phyloP scores from a whole-genome alignment of 768 basidiomycete genomes.

The Auricularia heimuer region DNA sequence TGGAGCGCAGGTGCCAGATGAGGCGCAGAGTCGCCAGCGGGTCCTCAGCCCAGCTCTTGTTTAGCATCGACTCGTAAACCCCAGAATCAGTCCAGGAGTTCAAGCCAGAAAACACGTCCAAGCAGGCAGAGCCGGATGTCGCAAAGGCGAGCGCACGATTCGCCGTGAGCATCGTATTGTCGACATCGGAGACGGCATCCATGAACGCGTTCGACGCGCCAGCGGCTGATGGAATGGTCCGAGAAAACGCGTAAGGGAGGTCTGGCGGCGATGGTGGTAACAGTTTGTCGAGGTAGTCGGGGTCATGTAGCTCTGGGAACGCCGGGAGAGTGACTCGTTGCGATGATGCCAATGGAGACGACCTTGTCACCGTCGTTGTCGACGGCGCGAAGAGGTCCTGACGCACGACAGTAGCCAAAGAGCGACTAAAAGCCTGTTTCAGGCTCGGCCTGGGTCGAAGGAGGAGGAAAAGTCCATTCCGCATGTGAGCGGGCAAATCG shows the following conservation, averaged over 20 bases:
- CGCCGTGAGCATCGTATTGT: slow-evolving; percentile 37
- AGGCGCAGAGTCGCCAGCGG: slow-evolving; percentile 47
- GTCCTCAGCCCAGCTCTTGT: slow-evolving; percentile 49
- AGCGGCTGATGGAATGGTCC: not conserved
- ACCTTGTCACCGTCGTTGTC: not conserved
- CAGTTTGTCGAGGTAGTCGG: slow-evolving; percentile 47
- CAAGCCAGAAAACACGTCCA: slow-evolving; percentile 50
- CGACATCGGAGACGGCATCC: slow-evolving; percentile 35
- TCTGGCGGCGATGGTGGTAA: slow-evolving; percentile 26
- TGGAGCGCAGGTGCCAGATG: slow-evolving; percentile 60
- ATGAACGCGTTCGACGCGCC: slow-evolving; percentile 39
- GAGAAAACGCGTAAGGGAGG: not conserved
- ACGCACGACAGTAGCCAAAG: no score
- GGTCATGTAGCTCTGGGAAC: slow-evolving; percentile 48
- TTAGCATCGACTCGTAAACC: slow-evolving; percentile 28
- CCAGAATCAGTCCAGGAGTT: slow-evolving; percentile 14
- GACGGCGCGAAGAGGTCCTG: no score
- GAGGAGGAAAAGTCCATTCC: no score
- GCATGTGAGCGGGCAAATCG: no score
- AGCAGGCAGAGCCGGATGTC: slow-evolving; percentile 40
- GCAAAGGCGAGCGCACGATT: slow-evolving; percentile 42
- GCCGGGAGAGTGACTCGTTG: slow-evolving; percentile 37
- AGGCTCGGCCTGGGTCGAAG: no score
- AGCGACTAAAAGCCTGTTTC: no score
- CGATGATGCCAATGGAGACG: slow-evolving; percentile 8